These are phyloP conservation scores for Opeltia flavorubescens DNA, from an alignment of 495 filamentous ascomycete species.

Conservation along the genomic window DNA sequence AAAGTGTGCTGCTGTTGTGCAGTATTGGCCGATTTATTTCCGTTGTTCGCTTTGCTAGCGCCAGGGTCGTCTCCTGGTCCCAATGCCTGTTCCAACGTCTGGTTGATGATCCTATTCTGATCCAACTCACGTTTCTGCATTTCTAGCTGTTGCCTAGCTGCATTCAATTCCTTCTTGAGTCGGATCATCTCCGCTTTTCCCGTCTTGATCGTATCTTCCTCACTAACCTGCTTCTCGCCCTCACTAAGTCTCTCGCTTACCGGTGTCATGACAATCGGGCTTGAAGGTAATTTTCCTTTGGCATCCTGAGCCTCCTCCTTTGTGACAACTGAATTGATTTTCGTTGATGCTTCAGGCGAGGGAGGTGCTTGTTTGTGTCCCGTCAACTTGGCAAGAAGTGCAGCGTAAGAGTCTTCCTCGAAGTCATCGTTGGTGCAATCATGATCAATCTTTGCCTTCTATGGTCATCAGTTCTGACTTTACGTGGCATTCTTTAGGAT, in stretches of 20 bases:
- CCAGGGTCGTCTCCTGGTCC: conserved; percentile 48
- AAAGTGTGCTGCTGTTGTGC: neutral
- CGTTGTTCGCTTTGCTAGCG: conserved; percentile 28
- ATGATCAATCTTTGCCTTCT: conserved; percentile 40
- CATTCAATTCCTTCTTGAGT: conserved; percentile 59
- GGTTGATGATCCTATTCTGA: conserved; percentile 60
- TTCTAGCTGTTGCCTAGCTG: conserved; percentile 65
- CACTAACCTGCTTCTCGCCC: neutral
- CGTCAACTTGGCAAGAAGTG: conserved; percentile 50
- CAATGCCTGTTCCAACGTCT: conserved; percentile 60
- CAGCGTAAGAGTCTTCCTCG: conserved; percentile 31
- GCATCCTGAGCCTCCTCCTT: conserved; percentile 16
- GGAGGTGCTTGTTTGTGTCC: conserved; percentile 52
- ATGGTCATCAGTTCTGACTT: conserved; percentile 26
- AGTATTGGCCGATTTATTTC: conserved; percentile 35
- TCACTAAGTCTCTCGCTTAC: conserved; percentile 31
- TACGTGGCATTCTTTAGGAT: neutral
- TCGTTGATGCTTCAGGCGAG: conserved; percentile 28
- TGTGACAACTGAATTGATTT: conserved; percentile 18
- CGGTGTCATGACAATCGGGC: conserved; percentile 42
- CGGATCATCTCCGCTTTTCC: conserved; percentile 37
- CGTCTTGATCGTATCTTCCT: conserved; percentile 14
- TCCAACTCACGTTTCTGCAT: conserved; percentile 73
- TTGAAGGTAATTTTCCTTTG: conserved; percentile 34
- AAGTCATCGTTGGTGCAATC: conserved; percentile 22